phyloP scores from a whole-genome alignment of 306 rosid species.

The Rubus parviflorus region DNA sequence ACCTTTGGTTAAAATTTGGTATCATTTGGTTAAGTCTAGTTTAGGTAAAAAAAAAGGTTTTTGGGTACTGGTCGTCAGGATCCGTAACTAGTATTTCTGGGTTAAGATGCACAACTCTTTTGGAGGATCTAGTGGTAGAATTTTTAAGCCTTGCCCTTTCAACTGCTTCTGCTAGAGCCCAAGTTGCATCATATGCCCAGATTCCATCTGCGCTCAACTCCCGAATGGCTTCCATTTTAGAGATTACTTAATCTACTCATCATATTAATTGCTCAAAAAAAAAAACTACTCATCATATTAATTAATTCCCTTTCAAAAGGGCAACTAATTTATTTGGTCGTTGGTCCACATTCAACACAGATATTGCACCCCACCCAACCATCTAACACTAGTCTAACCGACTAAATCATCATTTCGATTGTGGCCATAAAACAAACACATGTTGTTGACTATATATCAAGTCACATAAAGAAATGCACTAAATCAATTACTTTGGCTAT shows the following conservation, averaged over 20 bases:
- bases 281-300: not conserved
- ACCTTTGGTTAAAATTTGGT: no score
- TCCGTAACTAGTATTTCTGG: no score
- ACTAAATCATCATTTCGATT: not conserved
- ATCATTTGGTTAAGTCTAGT: no score
- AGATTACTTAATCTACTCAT: not conserved
- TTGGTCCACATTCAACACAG: not conserved
- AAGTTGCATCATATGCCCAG: conserved; percentile 13
- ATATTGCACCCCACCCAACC: not conserved
- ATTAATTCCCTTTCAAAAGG: not conserved
- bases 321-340: not conserved
- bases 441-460: not conserved
- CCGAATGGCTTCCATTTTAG: not conserved
- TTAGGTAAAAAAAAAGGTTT: no score
- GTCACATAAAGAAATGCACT: not conserved
- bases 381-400: not conserved
- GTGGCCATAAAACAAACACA: not conserved
- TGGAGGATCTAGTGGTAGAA: not conserved
- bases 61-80: no score
- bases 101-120: not conserved
- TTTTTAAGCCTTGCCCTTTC: not conserved
- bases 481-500: no score
- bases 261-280: no score
- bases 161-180: conserved; percentile 18
- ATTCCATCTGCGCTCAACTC: not conserved